Conservation (phyloP, 306 rosid species). For the Argentina anserina region DNA sequence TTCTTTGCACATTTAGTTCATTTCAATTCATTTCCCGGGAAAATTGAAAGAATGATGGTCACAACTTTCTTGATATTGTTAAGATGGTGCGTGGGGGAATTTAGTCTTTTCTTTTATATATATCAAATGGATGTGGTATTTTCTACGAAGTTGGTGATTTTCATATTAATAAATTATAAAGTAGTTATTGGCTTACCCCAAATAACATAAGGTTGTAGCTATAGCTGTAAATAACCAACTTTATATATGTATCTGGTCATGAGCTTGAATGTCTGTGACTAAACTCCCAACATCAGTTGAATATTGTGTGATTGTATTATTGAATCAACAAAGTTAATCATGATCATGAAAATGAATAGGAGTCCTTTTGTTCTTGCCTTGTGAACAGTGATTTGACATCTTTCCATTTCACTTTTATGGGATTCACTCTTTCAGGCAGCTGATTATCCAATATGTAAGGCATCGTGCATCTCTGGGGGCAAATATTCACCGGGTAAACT, state of each 20-base stretch:
- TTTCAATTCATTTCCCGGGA: neutral
- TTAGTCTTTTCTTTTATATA: neutral
- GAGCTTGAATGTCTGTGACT: neutral
- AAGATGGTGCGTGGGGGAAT: neutral
- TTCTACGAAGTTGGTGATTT: neutral
- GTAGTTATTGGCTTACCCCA: neutral
- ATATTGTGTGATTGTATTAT: neutral
- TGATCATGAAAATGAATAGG: neutral
- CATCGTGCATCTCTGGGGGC: conserved; percentile 76
- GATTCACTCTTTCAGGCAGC: conserved; percentile 52
- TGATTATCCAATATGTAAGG: conserved; percentile 80
- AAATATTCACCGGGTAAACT: conserved; percentile 60
- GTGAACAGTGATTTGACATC: neutral
- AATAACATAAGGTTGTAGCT: neutral
- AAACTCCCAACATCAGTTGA: neutral
- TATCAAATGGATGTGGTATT: neutral
- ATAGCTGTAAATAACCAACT: neutral
- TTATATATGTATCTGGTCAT: neutral
- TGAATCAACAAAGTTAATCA: neutral
- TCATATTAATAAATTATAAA: neutral
- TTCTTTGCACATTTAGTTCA: neutral
- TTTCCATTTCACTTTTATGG: conserved; percentile 21
- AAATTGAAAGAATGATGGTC: neutral
- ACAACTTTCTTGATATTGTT: neutral
- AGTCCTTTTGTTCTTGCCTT: conserved; percentile 8